Base-by-base conservation (phyloP, 225 moss, liverwort and hornwort species). In the Bryum argenteum region DNA sequence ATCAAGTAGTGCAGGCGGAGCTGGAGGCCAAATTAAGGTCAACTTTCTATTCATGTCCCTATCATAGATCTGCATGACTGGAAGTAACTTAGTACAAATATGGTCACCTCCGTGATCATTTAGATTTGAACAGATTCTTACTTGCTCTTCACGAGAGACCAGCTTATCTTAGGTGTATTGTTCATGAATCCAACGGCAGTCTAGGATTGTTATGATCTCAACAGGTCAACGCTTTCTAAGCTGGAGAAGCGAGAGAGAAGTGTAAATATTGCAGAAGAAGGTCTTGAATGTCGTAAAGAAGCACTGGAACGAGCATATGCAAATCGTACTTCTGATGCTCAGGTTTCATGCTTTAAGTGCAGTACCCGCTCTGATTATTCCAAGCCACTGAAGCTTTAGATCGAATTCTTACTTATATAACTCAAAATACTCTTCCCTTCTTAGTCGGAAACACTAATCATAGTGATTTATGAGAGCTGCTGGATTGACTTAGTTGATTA, bases 161-260 rank as follows among this genome's bases (percentile, higher is more conserved):
- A 48, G 13, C 39, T 40, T 74, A 13, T 50, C 45, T 51, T 65
- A 19, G 5, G 38, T 57, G 47, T 33, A n/a, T 38, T 63, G 20
- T 56, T 38, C 28, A 10, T 48, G 66, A 66, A 13, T 39, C 45
- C 63, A 47, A 47, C 55, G 57, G 22, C 23, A 51, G 8, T 64
- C 47, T 54, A 37, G 22, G 38, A 15, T 52, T 48, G 47, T 55
- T 23, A 58, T 40, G 57, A 41, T 19, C 47, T 44, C 37, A 69
- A 61, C 83, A 87, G 87, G 81, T 67, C 80, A 66, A 90, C 83
- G 66, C 77, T 87, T 33, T 71, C 79, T 51, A 80, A 80, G 67
- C 62, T 90, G 78, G 90, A 90, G 77, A 90, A 90, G 71, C 77
- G 84, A 77, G 87, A 90, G 69, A 85, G 87, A 71, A 78, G 71